Conservation (phyloP, 768 basidiomycete species). For the Albatrellus ellisii region DNA sequence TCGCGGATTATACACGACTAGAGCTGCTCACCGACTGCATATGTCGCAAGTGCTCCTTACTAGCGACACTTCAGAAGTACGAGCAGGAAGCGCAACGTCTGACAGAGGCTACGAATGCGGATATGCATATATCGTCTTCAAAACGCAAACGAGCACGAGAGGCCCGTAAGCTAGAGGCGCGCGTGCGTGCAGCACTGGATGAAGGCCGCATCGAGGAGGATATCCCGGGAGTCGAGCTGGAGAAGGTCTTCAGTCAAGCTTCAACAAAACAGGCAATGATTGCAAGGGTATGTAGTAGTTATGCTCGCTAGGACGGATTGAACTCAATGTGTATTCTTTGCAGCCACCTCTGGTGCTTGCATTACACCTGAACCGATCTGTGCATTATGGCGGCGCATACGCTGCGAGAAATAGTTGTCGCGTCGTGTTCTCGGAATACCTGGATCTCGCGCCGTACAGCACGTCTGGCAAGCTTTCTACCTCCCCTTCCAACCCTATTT, state of each 20-base stretch:
- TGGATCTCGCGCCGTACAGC: conserved; percentile 83
- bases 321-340: neutral
- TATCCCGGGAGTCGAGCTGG: conserved; percentile 65
- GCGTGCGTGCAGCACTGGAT: conserved; percentile 50
- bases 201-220: conserved; percentile 78
- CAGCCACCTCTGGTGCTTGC: conserved; percentile 80
- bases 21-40: conserved; percentile 87
- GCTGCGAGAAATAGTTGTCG: conserved; percentile 77
- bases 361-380: conserved; percentile 85
- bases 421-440: conserved; percentile 73
- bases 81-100: conserved; percentile 48
- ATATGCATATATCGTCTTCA: conserved; percentile 41
- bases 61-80: conserved; percentile 59
- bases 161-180: conserved; percentile 46
- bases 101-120: conserved; percentile 18
- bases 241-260: conserved; percentile 58
- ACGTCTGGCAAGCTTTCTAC: conserved; percentile 71
- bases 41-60: conserved; percentile 83
- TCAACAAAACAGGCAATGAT: conserved; percentile 90
- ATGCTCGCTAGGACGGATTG: conserved; percentile 1
- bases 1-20: conserved; percentile 79
- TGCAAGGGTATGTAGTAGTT: conserved; percentile 50
- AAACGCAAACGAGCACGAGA: conserved; percentile 71
- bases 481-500: conserved; percentile 57
- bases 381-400: conserved; percentile 63